These are phyloP conservation scores for Irpex lacteus DNA, from an alignment of 1,284 basidiomycete genomes.

Conservation along the genomic window DNA sequence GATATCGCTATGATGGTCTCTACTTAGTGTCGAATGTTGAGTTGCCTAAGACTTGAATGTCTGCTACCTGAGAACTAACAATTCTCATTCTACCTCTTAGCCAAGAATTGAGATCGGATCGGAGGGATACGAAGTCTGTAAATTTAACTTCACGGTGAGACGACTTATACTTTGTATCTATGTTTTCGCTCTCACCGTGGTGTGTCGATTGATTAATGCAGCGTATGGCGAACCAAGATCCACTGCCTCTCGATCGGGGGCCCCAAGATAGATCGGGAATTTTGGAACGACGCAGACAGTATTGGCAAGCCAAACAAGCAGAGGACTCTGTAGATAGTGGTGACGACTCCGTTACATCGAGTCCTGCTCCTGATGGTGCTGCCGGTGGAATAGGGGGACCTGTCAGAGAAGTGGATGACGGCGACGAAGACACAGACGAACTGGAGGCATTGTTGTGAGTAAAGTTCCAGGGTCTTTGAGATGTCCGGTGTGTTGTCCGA, in stretches of 20 bases:
- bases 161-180: too few relatives aligned
- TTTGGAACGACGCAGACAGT: background rate
- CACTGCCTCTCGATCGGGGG: background rate
- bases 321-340: background rate
- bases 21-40: constrained; percentile 10
- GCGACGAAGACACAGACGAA: too few relatives aligned
- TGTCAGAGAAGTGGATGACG: too few relatives aligned
- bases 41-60: background rate
- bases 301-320: background rate
- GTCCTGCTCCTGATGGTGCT: background rate
- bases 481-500: too few relatives aligned
- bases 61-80: too few relatives aligned
- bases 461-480: too few relatives aligned
- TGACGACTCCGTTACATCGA: background rate
- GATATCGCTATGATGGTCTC: constrained; percentile 12
- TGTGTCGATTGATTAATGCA: background rate
- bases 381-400: background rate
- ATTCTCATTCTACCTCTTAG: background rate
- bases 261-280: background rate
- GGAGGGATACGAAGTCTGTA: constrained; percentile 6
- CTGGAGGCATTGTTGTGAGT: too few relatives aligned
- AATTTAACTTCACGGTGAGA: constrained; percentile 11
- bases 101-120: constrained; percentile 4
- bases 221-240: background rate
- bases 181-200: background rate